Evolutionary conservation across 2,329 filamentous ascomycete genomes (phyloP), one percentile per base, ranked within the genome.

Genomic region (Plectosphaerella sp.): DNA sequence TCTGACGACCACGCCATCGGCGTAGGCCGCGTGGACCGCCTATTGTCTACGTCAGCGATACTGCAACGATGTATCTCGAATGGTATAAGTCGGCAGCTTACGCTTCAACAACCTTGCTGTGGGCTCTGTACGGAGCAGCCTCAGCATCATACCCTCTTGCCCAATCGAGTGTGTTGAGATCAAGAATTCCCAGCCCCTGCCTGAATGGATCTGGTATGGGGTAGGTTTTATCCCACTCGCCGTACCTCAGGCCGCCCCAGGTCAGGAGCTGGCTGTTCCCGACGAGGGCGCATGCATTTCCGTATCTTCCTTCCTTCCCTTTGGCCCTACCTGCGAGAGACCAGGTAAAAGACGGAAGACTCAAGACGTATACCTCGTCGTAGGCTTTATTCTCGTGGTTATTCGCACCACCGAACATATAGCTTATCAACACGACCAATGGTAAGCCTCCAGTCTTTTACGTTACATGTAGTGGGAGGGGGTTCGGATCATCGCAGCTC

Each of bases 201-300:
- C 47, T 41, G 43, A 36, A 56, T 2, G 47, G 49, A 37, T 58
- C 54, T 5, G 15, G 11, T 7, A n/a, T 12, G 39, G 36, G 50
- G 5, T 41, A 45, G 20, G 22, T 47, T 2, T 49, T 46, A 11
- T 48, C 41, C 4, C 20, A 37, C 28, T 41, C 37, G 37, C 15
- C 16, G 10, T 3, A n/a, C 9, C 4, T n/a, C 15, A 41, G 37
- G 14, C 52, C 56, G 10, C 57, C 57, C 0, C 57, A 47, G 1
- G 42, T 51, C 1, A 58, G 14, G 52, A 58, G 56, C 45, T 58
- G 57, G 46, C 53, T 49, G 5, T 52, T 56, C 22, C 57, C 55
- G 4, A 50, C 50, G 0, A 52, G 36, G 4, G 49, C 50, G n/a
- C 57, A 58, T 7, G 61, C 20, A 14, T 56, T 43, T 36, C 54